Conservation (phyloP, 2,329 filamentous ascomycete species). For the Cytospora piceae region DNA sequence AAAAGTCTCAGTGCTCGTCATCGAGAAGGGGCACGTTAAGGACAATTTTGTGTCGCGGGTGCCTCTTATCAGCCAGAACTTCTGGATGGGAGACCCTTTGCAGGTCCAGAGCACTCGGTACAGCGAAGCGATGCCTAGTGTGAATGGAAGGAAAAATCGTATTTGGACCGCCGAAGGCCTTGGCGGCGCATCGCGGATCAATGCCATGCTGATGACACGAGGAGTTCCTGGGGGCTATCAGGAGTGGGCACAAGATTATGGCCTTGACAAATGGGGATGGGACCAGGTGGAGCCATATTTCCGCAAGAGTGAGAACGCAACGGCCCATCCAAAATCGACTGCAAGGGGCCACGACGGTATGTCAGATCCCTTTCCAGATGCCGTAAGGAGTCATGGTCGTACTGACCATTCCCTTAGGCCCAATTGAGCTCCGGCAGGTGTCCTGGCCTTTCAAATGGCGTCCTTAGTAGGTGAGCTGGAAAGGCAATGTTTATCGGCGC, state of each 20-base stretch:
- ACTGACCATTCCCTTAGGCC: background rate
- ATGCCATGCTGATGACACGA: constrained; percentile 40
- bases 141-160: constrained; percentile 30
- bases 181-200: constrained; percentile 41
- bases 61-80: constrained; percentile 39
- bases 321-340: constrained; percentile 18
- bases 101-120: constrained; percentile 35
- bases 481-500: background rate
- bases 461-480: background rate
- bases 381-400: background rate
- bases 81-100: constrained; percentile 31
- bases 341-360: constrained; percentile 36
- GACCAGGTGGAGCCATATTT: constrained; percentile 42
- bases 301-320: constrained; percentile 36
- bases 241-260: constrained; percentile 37
- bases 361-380: background rate
- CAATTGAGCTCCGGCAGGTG: background rate
- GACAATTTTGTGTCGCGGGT: constrained; percentile 39
- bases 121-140: constrained; percentile 36
- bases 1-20: constrained; percentile 42
- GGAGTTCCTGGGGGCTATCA: constrained; percentile 38
- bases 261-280: constrained; percentile 41
- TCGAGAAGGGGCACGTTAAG: constrained; percentile 41
- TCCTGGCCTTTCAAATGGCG: background rate
- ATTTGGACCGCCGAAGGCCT: constrained; percentile 38